A percentile compares a stretch with the other conserved stretches of the same genome.
phyloP scores from a whole-genome alignment of 257 asterid species.

The Marsdenia floribunda region DNA sequence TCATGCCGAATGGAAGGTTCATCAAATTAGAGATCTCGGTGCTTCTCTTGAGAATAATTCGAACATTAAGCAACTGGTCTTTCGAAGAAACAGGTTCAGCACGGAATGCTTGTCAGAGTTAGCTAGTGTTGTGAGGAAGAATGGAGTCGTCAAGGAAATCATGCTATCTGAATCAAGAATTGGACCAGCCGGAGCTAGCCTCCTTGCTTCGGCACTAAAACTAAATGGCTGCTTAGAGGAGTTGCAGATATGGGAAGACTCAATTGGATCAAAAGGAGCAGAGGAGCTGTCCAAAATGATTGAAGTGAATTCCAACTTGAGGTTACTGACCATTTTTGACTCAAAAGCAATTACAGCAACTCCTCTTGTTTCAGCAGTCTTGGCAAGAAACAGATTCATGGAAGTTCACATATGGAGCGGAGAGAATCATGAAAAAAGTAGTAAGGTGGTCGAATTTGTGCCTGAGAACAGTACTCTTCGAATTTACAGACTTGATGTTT shows the following conservation, averaged over 20 bases:
- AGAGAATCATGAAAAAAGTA: conserved; percentile 24
- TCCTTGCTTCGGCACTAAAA: conserved; percentile 56
- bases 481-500: conserved; percentile 36
- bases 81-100: conserved; percentile 48
- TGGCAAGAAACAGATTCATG: conserved; percentile 67
- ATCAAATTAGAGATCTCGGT: conserved; percentile 34
- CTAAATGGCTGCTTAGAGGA: conserved; percentile 51
- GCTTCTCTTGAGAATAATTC: conserved; percentile 32
- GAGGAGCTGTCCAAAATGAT: conserved; percentile 84
- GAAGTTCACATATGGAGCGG: conserved; percentile 72
- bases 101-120: conserved; percentile 48
- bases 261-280: conserved; percentile 67
- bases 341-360: conserved; percentile 41
- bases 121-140: conserved; percentile 34
- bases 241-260: conserved; percentile 77
- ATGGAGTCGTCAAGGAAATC: conserved; percentile 41
- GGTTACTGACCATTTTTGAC: conserved; percentile 51
- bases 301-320: conserved; percentile 74
- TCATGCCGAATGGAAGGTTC: conserved; percentile 52
- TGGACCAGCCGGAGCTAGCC: conserved; percentile 53
- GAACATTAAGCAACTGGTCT: conserved; percentile 34
- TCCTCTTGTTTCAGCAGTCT: conserved; percentile 70
- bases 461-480: conserved; percentile 53
- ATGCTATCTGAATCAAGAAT: conserved; percentile 57
- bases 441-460: conserved; percentile 56